A percentile compares a stretch with the other conserved stretches of the same genome.
Conservation (phyloP, 108 stramenopile genomes). For the Discostella pseudostelligera region DNA sequence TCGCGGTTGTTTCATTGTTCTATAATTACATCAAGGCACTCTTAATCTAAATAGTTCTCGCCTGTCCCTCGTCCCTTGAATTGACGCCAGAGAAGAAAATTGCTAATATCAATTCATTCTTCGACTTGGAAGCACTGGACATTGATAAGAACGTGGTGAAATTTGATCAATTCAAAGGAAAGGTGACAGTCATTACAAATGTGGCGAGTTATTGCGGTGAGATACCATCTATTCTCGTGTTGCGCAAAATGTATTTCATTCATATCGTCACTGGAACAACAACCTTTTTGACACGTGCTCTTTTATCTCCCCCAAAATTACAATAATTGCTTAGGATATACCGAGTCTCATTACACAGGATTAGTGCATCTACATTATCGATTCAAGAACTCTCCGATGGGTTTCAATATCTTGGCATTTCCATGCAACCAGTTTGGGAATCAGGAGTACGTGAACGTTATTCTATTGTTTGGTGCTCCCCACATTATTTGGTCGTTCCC, state of each 20-base stretch:
- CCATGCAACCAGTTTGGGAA: conserved; percentile 89
- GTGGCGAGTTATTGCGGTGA: conserved; percentile 79
- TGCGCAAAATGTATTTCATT: neutral
- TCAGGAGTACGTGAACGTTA: conserved; percentile 53
- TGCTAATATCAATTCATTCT: conserved; percentile 64
- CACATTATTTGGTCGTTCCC: neutral
- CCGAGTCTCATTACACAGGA: conserved; percentile 76
- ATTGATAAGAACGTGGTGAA: conserved; percentile 60
- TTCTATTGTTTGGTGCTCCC: neutral
- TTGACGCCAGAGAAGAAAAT: conserved; percentile 50
- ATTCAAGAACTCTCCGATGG: conserved; percentile 39
- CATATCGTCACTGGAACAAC: too few species aligned
- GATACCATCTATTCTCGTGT: neutral
- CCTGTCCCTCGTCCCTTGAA: neutral
- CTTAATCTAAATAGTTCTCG: neutral
- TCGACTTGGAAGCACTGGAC: conserved; percentile 74
- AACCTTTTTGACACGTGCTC: too few species aligned
- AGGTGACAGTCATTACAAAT: conserved; percentile 76
- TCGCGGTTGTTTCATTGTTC: neutral
- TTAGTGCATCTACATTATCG: conserved; percentile 53
- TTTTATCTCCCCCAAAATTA: neutral
- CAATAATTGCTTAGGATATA: conserved; percentile 42
- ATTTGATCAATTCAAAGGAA: conserved; percentile 66
- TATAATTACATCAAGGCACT: neutral
- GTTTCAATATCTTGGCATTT: conserved; percentile 62